These are phyloP conservation scores for Gleditsia sinensis DNA, from an alignment of 306 rosid genomes.

Conservation along the genomic window DNA sequence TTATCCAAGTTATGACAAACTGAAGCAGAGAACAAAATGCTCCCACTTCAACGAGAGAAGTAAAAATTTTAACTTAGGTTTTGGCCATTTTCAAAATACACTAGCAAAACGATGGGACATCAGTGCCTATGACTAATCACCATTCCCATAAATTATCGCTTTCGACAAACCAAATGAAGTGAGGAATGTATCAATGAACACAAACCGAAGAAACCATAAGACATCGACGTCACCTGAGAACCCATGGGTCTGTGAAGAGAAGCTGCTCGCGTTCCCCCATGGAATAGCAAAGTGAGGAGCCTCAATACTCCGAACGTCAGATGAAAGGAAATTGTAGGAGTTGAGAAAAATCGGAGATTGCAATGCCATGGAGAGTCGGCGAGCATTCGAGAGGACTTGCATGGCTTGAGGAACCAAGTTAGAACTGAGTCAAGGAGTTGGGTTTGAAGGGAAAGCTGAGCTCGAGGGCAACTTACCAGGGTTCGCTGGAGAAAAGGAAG, in stretches of 20 bases:
- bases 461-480: constrained; percentile 40
- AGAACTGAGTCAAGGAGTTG: constrained; percentile 17
- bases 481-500: constrained; percentile 31
- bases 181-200: not conserved
- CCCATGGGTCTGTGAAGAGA: constrained; percentile 24
- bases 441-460: constrained; percentile 29
- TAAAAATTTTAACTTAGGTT: not conserved
- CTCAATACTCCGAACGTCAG: constrained; percentile 38
- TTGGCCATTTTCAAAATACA: not conserved
- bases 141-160: not conserved
- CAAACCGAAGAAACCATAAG: not conserved
- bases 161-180: not conserved
- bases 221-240: constrained; percentile 42
- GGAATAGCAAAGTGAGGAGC: constrained; percentile 32
- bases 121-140: not conserved
- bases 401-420: constrained; percentile 47
- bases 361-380: constrained; percentile 55
- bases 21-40: not conserved
- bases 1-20: not conserved
- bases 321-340: constrained; percentile 43
- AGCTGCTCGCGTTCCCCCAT: constrained; percentile 37
- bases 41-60: not conserved
- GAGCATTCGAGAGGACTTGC: constrained; percentile 65
- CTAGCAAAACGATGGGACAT: not conserved
- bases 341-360: constrained; percentile 46